A percentile compares a stretch with the other conserved stretches of the same genome.
These are phyloP conservation scores for Candida silvicultrix DNA, from an alignment of 805 yeast genomes.

Conservation along the genomic window DNA sequence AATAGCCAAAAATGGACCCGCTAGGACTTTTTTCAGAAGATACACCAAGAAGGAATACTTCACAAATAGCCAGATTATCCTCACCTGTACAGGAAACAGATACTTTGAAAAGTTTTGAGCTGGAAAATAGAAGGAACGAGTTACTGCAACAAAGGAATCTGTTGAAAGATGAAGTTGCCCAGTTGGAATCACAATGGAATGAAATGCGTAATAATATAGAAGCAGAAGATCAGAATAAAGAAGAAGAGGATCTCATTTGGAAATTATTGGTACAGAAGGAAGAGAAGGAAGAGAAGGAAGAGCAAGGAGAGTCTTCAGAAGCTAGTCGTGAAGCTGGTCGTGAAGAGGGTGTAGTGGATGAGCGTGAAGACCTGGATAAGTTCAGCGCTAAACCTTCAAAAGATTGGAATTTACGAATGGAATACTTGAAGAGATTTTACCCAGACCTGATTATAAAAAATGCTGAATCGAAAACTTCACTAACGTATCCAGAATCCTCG, in stretches of 20 bases:
- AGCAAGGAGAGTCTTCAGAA: no score
- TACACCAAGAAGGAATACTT: conserved; percentile 1
- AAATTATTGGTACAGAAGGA: conserved; percentile 5
- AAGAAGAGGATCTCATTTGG: conserved; percentile 6
- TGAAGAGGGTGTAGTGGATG: conserved; percentile 3
- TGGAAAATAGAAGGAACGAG: conserved; percentile 8
- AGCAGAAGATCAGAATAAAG: conserved; percentile 7
- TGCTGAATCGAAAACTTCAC: conserved; percentile 9
- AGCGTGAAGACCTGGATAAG: conserved; percentile 3
- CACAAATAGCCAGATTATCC: conserved; percentile 2
- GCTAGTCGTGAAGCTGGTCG: no score
- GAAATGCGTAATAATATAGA: conserved; percentile 8
- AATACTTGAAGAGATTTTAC: conserved; percentile 17
- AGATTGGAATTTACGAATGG: conserved; percentile 17
- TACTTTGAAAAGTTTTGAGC: conserved; percentile 1
- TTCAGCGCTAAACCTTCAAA: conserved; percentile 16
- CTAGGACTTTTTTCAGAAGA: conserved; percentile 13
- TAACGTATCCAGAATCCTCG: conserved; percentile 4
- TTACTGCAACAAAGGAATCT: conserved; percentile 7
- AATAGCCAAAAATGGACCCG: background rate
- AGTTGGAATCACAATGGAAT: conserved; percentile 15
- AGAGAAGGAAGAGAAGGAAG: background rate
- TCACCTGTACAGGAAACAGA: conserved; percentile 14
- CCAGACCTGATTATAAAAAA: conserved; percentile 12
- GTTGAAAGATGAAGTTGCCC: conserved; percentile 12